Base-by-base conservation (phyloP, 768 basidiomycete genomes). In the Rhodotorula sphaerocarpa region DNA sequence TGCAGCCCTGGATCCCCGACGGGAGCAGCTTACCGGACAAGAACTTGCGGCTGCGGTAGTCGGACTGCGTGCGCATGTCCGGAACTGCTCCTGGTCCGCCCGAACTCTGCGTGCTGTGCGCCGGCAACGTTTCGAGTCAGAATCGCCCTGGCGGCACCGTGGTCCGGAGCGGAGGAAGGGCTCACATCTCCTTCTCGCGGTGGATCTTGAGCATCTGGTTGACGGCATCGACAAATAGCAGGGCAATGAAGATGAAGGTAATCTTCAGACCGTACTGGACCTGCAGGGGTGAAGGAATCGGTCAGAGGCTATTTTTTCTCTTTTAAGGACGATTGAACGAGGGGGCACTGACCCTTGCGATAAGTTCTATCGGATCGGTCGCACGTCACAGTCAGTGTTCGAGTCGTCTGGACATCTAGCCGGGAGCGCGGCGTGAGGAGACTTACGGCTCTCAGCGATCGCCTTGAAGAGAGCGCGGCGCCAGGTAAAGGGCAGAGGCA, bases 181-280 rank as follows among this genome's bases (percentile, higher is more conserved):
- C 63, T 42, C 23, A 65, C 63, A 57, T 33, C 44, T 65, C 41
- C 42, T 65, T 47, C 53, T 63, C 66, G 50, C 52, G 57, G 57
- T 77, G 75, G 44, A 76, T 60, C 59, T 69, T 83, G 78, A 86
- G 83, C 88, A 96, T 91, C 64, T 92, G 84, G 75, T 95, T 91
- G 39, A 95, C 78, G 33, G 93, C 90, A 70, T 97, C 93, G 20
- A 84, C 79, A 73, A 95, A 96, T 48, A 97, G 80, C 5, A 96
- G 81, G 2, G 78, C 87, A 3, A 95, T 83, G 72, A 92, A 91
- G 66, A 87, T 76, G 55, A 61, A 72, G 23, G 61, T 64, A 36
- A 72, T 70, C 68, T 73, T 73, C 55, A 73, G 69, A 21, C 59
- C 66, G 42, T 67, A 73, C 36, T 67, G 69, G 15, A 66, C 23